Conservation (phyloP, 2,329 filamentous ascomycete genomes). For the Aspergillus amoenus region DNA sequence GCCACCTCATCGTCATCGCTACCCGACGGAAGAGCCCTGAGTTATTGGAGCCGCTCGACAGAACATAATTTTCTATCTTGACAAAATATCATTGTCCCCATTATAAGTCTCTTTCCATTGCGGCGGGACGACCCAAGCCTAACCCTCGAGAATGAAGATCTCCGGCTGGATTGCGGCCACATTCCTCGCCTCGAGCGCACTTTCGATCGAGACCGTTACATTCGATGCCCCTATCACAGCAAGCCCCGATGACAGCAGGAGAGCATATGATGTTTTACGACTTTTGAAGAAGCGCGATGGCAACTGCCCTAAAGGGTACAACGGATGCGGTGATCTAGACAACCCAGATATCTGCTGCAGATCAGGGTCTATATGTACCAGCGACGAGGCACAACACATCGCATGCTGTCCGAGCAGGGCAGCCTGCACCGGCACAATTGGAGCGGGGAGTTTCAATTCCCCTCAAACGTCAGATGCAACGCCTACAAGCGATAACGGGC, state of each 20-base stretch:
- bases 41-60: not conserved
- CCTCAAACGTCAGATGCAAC: conserved; percentile 31
- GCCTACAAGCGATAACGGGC: conserved; percentile 22
- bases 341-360: conserved; percentile 58
- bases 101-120: not conserved
- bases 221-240: conserved; percentile 29
- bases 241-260: conserved; percentile 17
- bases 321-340: conserved; percentile 52
- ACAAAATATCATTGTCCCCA: not conserved
- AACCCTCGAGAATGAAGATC: conserved; percentile 32
- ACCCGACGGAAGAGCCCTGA: conserved; percentile 9
- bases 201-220: conserved; percentile 30
- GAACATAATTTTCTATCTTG: not conserved
- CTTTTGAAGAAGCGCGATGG: conserved; percentile 33
- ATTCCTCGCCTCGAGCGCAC: conserved; percentile 31
- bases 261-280: conserved; percentile 33
- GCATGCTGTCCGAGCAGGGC: conserved; percentile 62
- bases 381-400: conserved; percentile 57
- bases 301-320: conserved; percentile 54
- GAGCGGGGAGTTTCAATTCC: conserved; percentile 35
- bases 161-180: conserved; percentile 31
- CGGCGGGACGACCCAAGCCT: conserved; percentile 15
- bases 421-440: conserved; percentile 58
- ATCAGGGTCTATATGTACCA: conserved; percentile 53
- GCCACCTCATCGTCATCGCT: conserved; percentile 5